Base-by-base conservation (phyloP, 2,329 filamentous ascomycete genomes). In the Apiospora hydei region DNA sequence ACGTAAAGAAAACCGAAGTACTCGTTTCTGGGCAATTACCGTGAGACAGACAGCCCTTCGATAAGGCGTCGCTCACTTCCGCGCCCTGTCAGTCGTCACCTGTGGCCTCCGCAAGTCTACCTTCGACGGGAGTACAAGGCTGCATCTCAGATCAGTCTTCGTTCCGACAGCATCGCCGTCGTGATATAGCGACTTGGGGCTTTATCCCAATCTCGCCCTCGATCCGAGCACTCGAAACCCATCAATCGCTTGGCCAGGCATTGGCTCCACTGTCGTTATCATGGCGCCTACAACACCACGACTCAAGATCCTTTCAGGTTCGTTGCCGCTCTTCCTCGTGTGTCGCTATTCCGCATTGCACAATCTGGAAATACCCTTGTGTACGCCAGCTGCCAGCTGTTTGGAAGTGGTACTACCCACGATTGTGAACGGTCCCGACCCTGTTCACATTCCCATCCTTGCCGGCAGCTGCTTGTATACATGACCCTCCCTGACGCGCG, bases 231-330 rank as follows among this genome's bases (percentile, higher is more conserved):
- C 16, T 26, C 77, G 75, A 76, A 74, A 77, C 74, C 74, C 75
- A 77, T 79, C 21, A 21, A 49, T 46, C 30, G 44, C 24, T 26
- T 47, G 18, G 53, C 43, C 57, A 34, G 57, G 57, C 46, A 49
- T 61, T 70, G n/a, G 43, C 38, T 41, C 18, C 47, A 30, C 43
- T 83, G 82, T 76, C 81, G 79, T 81, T 81, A 86, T 82, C 82
- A 90, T 90, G 88, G 88, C 87, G 83, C 88, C 88, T 82, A 83
- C 85, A 81, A 84, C 88, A 82, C 87, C 88, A 83, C 87, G 88
- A 83, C 85, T 88, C 82, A 89, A 86, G 84, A 85, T 89, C 82
- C 85, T 89, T 80, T 88, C 87, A 87, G 88, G 88, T 90, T 83
- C 83, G 88, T 87, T 77, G 21, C 47, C 57, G 11, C 71, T 78